Conservation (phyloP, 176 grass and related monocot species). For the Oropetium thomaeum region DNA sequence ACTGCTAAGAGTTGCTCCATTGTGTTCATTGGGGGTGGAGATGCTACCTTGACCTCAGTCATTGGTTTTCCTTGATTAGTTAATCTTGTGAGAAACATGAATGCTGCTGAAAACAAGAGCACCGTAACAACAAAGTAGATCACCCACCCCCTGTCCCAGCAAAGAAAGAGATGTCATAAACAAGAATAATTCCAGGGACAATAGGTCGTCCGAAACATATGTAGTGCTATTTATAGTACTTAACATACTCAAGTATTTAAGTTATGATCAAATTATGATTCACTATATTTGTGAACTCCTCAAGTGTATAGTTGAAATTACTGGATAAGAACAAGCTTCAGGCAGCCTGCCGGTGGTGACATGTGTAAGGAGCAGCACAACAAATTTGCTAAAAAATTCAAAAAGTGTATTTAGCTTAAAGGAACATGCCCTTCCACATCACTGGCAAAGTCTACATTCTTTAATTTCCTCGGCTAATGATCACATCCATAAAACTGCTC, state of each 20-base stretch:
- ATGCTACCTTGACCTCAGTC: conserved; percentile 68
- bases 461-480: neutral
- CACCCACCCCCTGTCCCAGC: conserved; percentile 75
- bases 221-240: neutral
- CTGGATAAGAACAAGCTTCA: neutral
- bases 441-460: neutral
- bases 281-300: conserved; percentile 10
- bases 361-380: neutral
- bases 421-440: neutral
- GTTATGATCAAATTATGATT: neutral
- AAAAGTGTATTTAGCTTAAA: neutral
- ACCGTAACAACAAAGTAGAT: conserved; percentile 55
- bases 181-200: neutral
- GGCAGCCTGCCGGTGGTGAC: neutral
- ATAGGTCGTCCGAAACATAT: neutral
- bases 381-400: neutral
- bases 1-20: conserved; percentile 98
- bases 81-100: conserved; percentile 89
- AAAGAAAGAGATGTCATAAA: conserved; percentile 32
- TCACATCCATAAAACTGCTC: neutral
- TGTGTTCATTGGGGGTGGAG: conserved; percentile 81
- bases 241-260: neutral
- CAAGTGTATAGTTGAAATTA: conserved; percentile 10
- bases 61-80: conserved; percentile 71
- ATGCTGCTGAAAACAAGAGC: conserved; percentile 69